A percentile compares a stretch with the other conserved stretches of the same genome.
Conservation (phyloP, 148 eudicot genomes). For the Polygonum aviculare region DNA sequence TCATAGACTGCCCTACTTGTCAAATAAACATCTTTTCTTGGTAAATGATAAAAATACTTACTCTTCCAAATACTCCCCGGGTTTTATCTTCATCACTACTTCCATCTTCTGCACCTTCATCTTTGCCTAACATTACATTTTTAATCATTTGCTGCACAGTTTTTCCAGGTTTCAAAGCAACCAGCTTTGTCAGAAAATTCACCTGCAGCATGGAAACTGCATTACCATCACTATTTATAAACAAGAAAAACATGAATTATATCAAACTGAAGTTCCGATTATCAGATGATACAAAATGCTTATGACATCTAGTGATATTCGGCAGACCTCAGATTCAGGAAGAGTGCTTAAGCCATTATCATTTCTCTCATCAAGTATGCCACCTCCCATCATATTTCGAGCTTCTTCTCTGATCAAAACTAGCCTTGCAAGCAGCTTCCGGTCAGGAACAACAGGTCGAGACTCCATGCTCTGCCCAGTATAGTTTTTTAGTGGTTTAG, state of each 20-base stretch:
- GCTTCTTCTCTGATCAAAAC: conserved; percentile 98
- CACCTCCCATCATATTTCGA: conserved; percentile 97
- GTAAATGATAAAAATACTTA: conserved; percentile 24
- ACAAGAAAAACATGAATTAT: not conserved
- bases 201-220: conserved; percentile 42
- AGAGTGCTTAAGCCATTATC: conserved; percentile 81
- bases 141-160: conserved; percentile 81
- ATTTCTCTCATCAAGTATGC: conserved; percentile 93
- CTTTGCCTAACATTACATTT: conserved; percentile 86
- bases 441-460: conserved; percentile 76
- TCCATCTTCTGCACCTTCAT: conserved; percentile 78
- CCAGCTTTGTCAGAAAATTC: conserved; percentile 79
- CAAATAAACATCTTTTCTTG: not conserved
- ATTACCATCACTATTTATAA: not conserved
- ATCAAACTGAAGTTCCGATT: not conserved
- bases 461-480: conserved; percentile 82
- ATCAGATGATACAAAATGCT: not conserved
- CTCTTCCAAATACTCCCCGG: conserved; percentile 66
- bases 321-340: conserved; percentile 86
- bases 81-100: conserved; percentile 29
- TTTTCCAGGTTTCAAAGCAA: conserved; percentile 76
- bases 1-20: not conserved
- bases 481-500: not conserved
- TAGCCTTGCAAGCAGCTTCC: conserved; percentile 94
- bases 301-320: not conserved